Base-by-base conservation (phyloP, 495 filamentous ascomycete species). In the Penicillium cataractarum region DNA sequence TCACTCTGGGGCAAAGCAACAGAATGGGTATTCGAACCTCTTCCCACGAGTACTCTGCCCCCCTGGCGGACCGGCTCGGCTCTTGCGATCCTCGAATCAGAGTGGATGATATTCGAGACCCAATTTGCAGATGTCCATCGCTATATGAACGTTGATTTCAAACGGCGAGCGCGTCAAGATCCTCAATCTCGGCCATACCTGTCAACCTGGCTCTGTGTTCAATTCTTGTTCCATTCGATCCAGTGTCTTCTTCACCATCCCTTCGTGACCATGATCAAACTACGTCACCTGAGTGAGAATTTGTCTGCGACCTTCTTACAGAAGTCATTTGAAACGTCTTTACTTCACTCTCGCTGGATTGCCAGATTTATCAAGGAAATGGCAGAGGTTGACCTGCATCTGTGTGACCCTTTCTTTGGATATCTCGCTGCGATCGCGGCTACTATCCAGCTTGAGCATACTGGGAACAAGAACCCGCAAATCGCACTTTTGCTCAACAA, bases 21-120 rank as follows among this genome's bases (percentile, higher is more conserved):
- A 0, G 71, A 72, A 27, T 74, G 68, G 48, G 65, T 74, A 0
- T 74, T 74, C 22, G 71, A 70, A 19, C 60, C 71, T 6, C 42
- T 61, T 5, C 54, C 50, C 1, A 61, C 67, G 32, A 62, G 42
- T 32, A 27, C 61, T 2, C 51, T 70, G 17, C 67, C 69, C 7
- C 71, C 71, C 1, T 74, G 71, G 71, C 69, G 68, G 42, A 64
- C 65, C 17, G 71, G 71, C 33, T 74, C 71, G 1, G 59, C 71
- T 10, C 57, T 72, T 15, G 63, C 69, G 8, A 60, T 67, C 13
- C 63, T 74, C 2, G 71, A 74, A 31, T 74, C 71, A 10, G 69
- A 72, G 35, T 74, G 71, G 71, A 58, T 74, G 64, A 63, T 72
- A 17, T 74, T 74, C 46, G 69, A 74, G 26, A 74, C 69, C 2